phyloP scores from a whole-genome alignment of 306 rosid species.

The Cicer cuneatum region DNA sequence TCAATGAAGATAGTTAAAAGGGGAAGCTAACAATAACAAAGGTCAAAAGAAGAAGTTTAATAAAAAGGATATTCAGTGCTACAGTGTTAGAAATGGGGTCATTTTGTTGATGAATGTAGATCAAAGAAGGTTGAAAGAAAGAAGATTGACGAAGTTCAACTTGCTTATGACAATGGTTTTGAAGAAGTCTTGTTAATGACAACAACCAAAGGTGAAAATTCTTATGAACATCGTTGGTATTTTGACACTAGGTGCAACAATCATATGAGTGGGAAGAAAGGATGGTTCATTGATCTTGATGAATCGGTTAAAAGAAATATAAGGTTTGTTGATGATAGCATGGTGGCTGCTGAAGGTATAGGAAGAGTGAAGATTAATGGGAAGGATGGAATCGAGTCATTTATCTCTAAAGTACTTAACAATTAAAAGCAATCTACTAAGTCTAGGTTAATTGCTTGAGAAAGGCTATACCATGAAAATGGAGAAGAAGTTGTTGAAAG shows the following conservation, averaged over 20 bases:
- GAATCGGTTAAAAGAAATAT: background rate
- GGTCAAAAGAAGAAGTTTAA: background rate
- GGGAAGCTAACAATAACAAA: no score
- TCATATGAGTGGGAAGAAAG: background rate
- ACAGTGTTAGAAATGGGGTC: background rate
- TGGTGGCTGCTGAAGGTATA: background rate
- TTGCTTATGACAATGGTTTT: background rate
- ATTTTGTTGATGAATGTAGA: background rate
- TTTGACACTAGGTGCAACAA: background rate
- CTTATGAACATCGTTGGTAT: background rate
- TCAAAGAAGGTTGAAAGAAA: background rate
- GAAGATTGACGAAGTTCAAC: background rate
- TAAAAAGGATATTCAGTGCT: background rate
- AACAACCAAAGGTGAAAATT: no score
- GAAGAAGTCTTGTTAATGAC: background rate
- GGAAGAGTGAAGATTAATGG: background rate
- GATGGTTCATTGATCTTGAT: background rate
- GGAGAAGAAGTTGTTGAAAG: background rate
- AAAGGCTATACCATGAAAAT: background rate
- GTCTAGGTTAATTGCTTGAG: background rate
- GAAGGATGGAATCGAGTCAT: background rate
- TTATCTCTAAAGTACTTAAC: background rate
- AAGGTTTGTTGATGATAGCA: background rate
- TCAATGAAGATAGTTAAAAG: no score
- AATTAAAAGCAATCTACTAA: background rate